Evolutionary conservation across 176 grass and related monocot genomes (phyloP).

Genomic region (Musa schizocarpa): DNA sequence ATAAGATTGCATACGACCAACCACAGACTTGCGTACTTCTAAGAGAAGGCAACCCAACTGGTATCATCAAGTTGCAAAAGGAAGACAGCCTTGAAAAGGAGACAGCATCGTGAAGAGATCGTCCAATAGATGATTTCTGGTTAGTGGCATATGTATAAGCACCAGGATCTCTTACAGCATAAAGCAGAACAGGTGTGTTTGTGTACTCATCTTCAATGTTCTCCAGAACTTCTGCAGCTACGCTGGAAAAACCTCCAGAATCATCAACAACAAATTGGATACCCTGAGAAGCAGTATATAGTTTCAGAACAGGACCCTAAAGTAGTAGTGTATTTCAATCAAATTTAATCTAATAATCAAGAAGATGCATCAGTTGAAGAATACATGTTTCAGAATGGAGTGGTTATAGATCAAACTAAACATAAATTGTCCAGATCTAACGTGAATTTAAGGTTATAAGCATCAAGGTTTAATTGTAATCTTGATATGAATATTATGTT

Average conservation of each 20-base stretch:
- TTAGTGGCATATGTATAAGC: constrained; percentile 35
- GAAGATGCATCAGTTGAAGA: background rate
- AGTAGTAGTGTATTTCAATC: no score
- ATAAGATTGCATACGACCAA: constrained; percentile 15
- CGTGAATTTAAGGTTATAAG: no score
- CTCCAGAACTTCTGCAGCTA: constrained; percentile 67
- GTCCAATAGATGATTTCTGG: constrained; percentile 49
- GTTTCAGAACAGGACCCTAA: background rate
- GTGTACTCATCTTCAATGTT: constrained; percentile 86
- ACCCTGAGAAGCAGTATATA: constrained; percentile 38
- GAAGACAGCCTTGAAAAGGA: constrained; percentile 78
- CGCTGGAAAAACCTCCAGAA: constrained; percentile 53
- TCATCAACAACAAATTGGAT: constrained; percentile 63
- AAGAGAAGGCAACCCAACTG: constrained; percentile 71
- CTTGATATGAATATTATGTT: no score
- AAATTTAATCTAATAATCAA: background rate
- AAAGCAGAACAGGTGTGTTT: constrained; percentile 71
- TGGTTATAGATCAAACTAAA: no score
- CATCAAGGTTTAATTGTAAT: no score
- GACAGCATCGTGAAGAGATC: constrained; percentile 69
- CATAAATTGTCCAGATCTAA: no score
- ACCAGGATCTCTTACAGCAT: constrained; percentile 54
- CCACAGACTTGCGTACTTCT: constrained; percentile 42
- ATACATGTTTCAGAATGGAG: background rate
- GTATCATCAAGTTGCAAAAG: constrained; percentile 69